phyloP scores from a whole-genome alignment of 177 flowering plant species.

The Vitis hybrid region DNA sequence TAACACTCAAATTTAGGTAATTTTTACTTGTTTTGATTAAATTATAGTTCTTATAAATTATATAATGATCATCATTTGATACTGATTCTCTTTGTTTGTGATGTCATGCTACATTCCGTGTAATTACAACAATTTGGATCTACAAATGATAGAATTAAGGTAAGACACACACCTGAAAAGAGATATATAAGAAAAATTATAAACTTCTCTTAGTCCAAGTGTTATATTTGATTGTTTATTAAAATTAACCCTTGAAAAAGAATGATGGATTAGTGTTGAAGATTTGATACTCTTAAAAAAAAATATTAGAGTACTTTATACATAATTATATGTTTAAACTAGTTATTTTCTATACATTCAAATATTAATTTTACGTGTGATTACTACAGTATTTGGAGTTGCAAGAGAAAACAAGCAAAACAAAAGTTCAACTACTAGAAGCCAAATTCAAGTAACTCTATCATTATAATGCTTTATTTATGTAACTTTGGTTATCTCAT shows the following conservation, averaged over 20 bases:
- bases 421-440: constrained; percentile 11
- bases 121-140: not conserved
- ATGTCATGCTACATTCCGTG: not conserved
- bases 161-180: not conserved
- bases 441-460: constrained; percentile 10
- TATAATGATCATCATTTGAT: not conserved
- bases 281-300: too few relatives aligned
- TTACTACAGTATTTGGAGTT: constrained; percentile 6
- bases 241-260: too few relatives aligned
- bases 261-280: too few relatives aligned
- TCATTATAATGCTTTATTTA: not conserved
- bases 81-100: not conserved
- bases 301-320: too few relatives aligned
- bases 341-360: too few relatives aligned
- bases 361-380: too few relatives aligned
- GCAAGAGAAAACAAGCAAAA: constrained; percentile 3
- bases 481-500: not conserved
- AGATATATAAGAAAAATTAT: too few relatives aligned
- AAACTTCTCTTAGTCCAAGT: too few relatives aligned
- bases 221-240: too few relatives aligned
- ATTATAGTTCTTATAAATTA: not conserved
- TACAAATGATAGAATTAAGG: not conserved
- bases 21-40: too few relatives aligned
- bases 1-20: too few relatives aligned
- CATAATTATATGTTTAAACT: too few relatives aligned